Evolutionary conservation across 805 yeast genomes (phyloP).

Genomic region (Cyberlindnera lachancei): DNA sequence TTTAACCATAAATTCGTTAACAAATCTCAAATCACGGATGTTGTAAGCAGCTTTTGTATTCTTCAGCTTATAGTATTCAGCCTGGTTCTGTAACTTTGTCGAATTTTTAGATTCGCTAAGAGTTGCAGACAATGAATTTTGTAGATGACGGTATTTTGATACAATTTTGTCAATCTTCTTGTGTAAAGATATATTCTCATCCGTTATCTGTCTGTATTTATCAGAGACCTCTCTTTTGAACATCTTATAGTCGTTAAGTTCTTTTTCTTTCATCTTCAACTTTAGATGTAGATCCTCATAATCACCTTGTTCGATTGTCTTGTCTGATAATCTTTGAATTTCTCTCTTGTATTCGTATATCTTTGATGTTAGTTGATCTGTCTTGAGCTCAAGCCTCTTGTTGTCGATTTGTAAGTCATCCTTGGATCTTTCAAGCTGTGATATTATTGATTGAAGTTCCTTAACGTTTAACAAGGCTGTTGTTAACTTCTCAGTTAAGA

Average conservation of each 20-base stretch:
- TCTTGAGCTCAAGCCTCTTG: slow-evolving; percentile 23
- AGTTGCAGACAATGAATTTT: slow-evolving; percentile 18
- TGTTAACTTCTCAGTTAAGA: slow-evolving; percentile 17
- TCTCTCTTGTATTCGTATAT: slow-evolving; percentile 22
- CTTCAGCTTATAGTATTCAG: slow-evolving; percentile 39
- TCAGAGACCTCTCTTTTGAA: slow-evolving; percentile 26
- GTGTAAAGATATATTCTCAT: slow-evolving; percentile 23
- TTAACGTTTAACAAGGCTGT: slow-evolving; percentile 21
- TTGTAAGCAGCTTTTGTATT: slow-evolving; percentile 35
- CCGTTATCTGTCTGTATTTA: slow-evolving; percentile 19
- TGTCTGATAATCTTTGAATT: slow-evolving; percentile 10
- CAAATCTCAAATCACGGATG: slow-evolving; percentile 29
- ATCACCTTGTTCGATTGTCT: slow-evolving; percentile 4
- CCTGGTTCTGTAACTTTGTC: slow-evolving; percentile 29
- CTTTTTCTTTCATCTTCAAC: slow-evolving; percentile 13
- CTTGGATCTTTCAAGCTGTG: slow-evolving; percentile 27
- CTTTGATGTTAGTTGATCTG: slow-evolving; percentile 26
- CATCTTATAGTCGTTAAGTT: slow-evolving; percentile 22
- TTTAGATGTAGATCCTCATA: slow-evolving; percentile 11
- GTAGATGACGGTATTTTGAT: slow-evolving; percentile 19
- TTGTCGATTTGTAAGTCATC: slow-evolving; percentile 26
- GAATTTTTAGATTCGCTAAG: slow-evolving; percentile 13
- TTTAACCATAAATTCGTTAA: slow-evolving; percentile 24
- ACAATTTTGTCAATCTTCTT: slow-evolving; percentile 27
- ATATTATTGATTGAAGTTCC: slow-evolving; percentile 23